Conservation (phyloP, 768 basidiomycete genomes). For the Paxillus rubicundulus region DNA sequence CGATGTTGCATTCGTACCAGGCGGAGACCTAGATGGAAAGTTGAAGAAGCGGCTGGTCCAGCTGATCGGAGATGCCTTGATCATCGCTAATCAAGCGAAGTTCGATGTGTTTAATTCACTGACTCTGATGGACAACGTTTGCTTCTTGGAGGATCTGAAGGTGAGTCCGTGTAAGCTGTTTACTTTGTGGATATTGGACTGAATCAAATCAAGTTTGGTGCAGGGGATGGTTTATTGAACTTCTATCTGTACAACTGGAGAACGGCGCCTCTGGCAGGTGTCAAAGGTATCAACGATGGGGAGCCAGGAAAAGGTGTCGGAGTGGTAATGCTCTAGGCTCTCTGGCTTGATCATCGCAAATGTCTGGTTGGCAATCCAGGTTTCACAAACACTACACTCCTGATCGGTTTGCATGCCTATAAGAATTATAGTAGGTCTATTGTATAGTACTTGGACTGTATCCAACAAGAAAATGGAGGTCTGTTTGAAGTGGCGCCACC, state of each 20-base stretch:
- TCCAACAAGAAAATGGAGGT: too few species aligned
- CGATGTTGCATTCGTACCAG: slow-evolving; percentile 62
- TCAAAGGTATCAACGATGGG: slow-evolving; percentile 46
- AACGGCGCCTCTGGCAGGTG: slow-evolving; percentile 74
- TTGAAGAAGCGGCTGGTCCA: slow-evolving; percentile 68
- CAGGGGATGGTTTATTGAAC: slow-evolving; percentile 87
- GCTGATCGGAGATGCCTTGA: slow-evolving; percentile 76
- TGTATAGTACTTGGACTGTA: too few species aligned
- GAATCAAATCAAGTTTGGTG: slow-evolving; percentile 69
- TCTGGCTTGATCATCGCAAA: background rate
- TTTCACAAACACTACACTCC: too few species aligned
- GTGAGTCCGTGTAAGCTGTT: slow-evolving; percentile 37
- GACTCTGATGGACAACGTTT: slow-evolving; percentile 90
- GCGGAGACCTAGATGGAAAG: slow-evolving; percentile 55
- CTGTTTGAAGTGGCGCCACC: too few species aligned
- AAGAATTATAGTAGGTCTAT: too few species aligned
- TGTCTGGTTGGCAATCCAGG: too few species aligned
- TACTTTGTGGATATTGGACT: background rate
- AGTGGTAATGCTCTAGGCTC: slow-evolving; percentile 83
- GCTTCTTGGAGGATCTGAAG: slow-evolving; percentile 81
- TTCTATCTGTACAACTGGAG: slow-evolving; percentile 97
- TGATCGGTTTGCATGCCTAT: too few species aligned
- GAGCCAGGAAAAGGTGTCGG: slow-evolving; percentile 81
- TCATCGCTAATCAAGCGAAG: slow-evolving; percentile 75
- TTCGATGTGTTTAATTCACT: slow-evolving; percentile 98